A percentile compares a stretch with the other conserved stretches of the same genome.
Conservation (phyloP, 768 basidiomycete species). For the Termitomyces eurrhizus region DNA sequence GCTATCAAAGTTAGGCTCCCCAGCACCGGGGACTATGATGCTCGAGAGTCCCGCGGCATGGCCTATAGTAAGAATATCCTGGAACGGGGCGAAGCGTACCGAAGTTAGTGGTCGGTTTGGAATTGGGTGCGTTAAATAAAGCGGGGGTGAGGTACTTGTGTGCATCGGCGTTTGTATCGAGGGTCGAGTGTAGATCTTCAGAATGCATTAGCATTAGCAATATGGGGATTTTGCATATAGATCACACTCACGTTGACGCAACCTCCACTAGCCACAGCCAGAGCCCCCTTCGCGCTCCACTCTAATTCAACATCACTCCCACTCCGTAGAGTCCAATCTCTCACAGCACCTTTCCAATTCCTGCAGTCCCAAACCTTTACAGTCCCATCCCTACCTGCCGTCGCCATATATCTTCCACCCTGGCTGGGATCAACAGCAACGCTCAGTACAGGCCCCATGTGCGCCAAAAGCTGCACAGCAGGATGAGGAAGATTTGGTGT, state of each 20-base stretch:
- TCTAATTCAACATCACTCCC: conserved; percentile 61
- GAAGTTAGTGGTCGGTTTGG: conserved; percentile 74
- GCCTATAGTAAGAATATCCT: conserved; percentile 78
- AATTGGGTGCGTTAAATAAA: conserved; percentile 87
- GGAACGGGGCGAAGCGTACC: conserved; percentile 84
- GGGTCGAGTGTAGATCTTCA: conserved; percentile 69
- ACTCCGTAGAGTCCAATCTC: conserved; percentile 71
- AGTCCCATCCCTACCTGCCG: conserved; percentile 78
- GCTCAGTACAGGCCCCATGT: conserved; percentile 80
- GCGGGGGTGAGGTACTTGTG: conserved; percentile 56
- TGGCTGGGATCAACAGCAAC: conserved; percentile 81
- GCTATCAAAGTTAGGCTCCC: conserved; percentile 94
- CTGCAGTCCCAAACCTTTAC: conserved; percentile 98
- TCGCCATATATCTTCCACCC: conserved; percentile 89
- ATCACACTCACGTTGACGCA: conserved; percentile 67
- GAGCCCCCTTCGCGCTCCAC: conserved; percentile 82
- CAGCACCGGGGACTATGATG: conserved; percentile 86
- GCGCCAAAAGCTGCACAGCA: conserved; percentile 88
- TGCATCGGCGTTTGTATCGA: conserved; percentile 56
- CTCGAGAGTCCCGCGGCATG: conserved; percentile 78
- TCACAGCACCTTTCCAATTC: conserved; percentile 88
- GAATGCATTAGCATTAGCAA: neutral
- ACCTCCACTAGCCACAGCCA: conserved; percentile 81
- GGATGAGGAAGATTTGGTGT: conserved; percentile 92
- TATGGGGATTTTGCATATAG: conserved; percentile 5